These are phyloP conservation scores for Carex kokanica DNA, from an alignment of 176 grass and related monocot genomes.

Conservation along the genomic window DNA sequence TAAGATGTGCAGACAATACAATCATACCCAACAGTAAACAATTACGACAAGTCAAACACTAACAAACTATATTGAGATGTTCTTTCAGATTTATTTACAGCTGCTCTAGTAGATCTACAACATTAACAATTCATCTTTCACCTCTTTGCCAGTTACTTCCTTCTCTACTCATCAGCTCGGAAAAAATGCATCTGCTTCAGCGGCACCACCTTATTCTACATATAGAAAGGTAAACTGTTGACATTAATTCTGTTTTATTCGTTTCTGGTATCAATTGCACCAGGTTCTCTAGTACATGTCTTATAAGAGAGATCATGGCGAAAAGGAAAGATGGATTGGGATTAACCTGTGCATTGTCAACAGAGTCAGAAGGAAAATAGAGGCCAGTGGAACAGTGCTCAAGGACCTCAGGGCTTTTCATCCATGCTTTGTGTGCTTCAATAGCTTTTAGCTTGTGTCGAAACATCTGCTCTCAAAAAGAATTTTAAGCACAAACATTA, in stretches of 20 bases:
- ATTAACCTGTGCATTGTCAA: slow-evolving; percentile 56
- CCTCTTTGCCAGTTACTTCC: not conserved
- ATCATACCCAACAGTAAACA: not conserved
- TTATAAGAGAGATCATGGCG: no score
- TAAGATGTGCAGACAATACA: no score
- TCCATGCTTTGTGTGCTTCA: slow-evolving; percentile 93
- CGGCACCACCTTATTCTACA: slow-evolving; percentile 60
- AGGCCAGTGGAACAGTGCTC: slow-evolving; percentile 87
- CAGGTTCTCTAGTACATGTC: not conserved
- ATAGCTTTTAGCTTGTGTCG: slow-evolving; percentile 88
- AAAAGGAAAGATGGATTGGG: not conserved
- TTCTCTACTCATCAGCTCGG: slow-evolving; percentile 44
- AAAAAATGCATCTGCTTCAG: slow-evolving; percentile 70
- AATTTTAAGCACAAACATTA: not conserved
- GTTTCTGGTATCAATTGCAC: not conserved
- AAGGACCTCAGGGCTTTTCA: slow-evolving; percentile 86
- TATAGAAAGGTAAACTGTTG: not conserved
- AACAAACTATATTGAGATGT: slow-evolving; percentile 1
- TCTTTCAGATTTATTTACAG: slow-evolving; percentile 52
- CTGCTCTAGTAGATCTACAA: slow-evolving; percentile 51
- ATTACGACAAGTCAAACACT: not conserved
- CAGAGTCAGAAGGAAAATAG: slow-evolving; percentile 48
- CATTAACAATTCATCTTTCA: not conserved
- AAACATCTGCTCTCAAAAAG: slow-evolving; percentile 63
- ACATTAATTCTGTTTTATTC: not conserved